phyloP scores from a whole-genome alignment of 768 basidiomycete genomes.

The Rhizopogon vulgaris region DNA sequence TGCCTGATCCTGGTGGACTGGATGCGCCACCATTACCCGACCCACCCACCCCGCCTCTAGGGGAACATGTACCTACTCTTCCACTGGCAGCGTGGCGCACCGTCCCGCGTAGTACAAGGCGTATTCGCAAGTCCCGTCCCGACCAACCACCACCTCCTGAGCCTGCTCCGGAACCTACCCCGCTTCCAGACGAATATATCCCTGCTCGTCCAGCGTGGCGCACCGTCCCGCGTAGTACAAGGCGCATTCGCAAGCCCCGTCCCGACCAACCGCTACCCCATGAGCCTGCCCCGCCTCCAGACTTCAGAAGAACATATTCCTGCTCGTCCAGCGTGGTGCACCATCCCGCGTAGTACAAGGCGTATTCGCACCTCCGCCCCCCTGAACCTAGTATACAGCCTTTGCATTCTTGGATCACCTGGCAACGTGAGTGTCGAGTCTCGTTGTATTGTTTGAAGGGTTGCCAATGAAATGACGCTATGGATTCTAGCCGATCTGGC shows the following conservation, averaged over 20 bases:
- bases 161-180: constrained; percentile 38
- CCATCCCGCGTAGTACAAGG: constrained; percentile 33
- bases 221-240: constrained; percentile 33
- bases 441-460: not conserved
- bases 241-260: constrained; percentile 39
- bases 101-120: constrained; percentile 33
- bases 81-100: constrained; percentile 68
- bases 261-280: constrained; percentile 28
- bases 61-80: constrained; percentile 38
- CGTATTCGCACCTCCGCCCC: constrained; percentile 46
- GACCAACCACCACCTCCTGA: constrained; percentile 29
- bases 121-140: constrained; percentile 35
- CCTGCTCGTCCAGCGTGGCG: constrained; percentile 59
- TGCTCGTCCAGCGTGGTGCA: constrained; percentile 59
- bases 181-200: constrained; percentile 37
- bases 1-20: no score
- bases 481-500: no score
- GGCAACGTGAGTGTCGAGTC: constrained; percentile 52
- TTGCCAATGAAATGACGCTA: no score
- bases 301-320: constrained; percentile 38
- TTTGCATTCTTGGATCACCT: constrained; percentile 50
- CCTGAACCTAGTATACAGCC: constrained; percentile 36
- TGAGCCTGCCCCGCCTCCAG: constrained; percentile 31
- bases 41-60: constrained; percentile 35
- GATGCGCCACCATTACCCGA: constrained; percentile 39